These are phyloP conservation scores for Boletus pseudo-olivaceus DNA, from an alignment of 768 basidiomycete genomes.

Conservation along the genomic window DNA sequence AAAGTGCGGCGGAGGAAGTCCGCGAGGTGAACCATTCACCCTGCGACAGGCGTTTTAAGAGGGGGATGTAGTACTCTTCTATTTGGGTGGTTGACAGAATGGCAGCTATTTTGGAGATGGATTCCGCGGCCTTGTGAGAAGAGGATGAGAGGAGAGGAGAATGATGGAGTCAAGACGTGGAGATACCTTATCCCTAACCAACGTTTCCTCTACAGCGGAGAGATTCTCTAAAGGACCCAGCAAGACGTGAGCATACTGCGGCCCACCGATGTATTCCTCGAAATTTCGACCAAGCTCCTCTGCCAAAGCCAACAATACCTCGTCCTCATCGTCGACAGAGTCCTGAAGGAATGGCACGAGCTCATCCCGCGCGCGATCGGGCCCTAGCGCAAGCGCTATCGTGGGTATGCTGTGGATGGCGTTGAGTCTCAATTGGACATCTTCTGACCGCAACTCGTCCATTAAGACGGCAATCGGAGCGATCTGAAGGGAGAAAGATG, in stretches of 20 bases:
- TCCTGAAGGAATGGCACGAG: constrained; percentile 97
- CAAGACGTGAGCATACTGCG: constrained; percentile 79
- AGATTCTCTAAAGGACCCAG: constrained; percentile 93
- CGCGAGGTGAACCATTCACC: constrained; percentile 99
- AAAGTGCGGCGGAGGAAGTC: constrained; percentile 92
- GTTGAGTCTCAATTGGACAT: constrained; percentile 92
- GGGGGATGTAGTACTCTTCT: constrained; percentile 88
- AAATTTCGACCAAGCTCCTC: constrained; percentile 93
- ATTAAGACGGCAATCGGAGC: constrained; percentile 95
- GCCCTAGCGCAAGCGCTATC: constrained; percentile 93
- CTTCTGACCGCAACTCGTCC: constrained; percentile 97
- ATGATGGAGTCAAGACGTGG: background rate
- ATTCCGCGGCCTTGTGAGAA: constrained; percentile 79
- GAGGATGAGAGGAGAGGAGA: constrained; percentile 1
- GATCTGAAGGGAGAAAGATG: constrained; percentile 47
- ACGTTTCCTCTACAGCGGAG: constrained; percentile 94
- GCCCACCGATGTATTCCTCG: constrained; percentile 92
- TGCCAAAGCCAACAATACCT: constrained; percentile 91
- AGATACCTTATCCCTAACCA: constrained; percentile 93
- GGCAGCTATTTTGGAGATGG: constrained; percentile 83
- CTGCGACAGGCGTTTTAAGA: constrained; percentile 81
- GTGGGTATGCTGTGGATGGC: constrained; percentile 97
- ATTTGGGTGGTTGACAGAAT: constrained; percentile 76
- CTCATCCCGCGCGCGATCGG: constrained; percentile 92
- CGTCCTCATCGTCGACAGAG: constrained; percentile 99